Evolutionary conservation across 1,139 yeast genomes (phyloP).

Genomic region (Trichomonascaceae sp.): DNA sequence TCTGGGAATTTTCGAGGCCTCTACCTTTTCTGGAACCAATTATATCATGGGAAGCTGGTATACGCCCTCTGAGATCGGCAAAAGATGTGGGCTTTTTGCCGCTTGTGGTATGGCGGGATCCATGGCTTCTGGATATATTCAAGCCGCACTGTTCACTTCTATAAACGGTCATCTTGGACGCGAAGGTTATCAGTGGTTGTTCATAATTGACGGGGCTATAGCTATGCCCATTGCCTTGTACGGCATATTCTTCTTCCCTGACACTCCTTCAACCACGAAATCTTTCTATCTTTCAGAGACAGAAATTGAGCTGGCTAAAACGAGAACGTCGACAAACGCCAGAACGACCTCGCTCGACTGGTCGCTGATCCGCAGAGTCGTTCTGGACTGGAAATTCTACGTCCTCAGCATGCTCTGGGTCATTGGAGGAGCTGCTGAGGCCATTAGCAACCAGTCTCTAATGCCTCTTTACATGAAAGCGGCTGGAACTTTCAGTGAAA

Average conservation of each 20-base stretch:
- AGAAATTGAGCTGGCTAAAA: constrained; percentile 13
- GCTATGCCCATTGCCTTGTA: constrained; percentile 55
- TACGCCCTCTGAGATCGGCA: constrained; percentile 50
- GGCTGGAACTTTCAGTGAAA: constrained; percentile 3
- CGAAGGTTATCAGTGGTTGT: constrained; percentile 70
- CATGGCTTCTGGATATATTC: constrained; percentile 57
- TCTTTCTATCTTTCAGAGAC: constrained; percentile 16
- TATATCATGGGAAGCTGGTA: constrained; percentile 60
- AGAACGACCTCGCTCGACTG: not conserved
- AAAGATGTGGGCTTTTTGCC: constrained; percentile 58
- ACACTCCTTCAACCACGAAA: constrained; percentile 45
- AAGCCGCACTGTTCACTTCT: constrained; percentile 49
- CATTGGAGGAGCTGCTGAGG: constrained; percentile 3
- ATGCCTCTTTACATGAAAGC: constrained; percentile 9
- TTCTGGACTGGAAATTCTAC: constrained; percentile 8
- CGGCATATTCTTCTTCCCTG: constrained; percentile 61
- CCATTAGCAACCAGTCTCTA: constrained; percentile 3
- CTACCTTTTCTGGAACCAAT: constrained; percentile 54
- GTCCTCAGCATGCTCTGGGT: constrained; percentile 3
- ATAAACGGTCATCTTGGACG: constrained; percentile 46
- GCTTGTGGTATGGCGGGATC: constrained; percentile 57
- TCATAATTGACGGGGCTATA: constrained; percentile 58
- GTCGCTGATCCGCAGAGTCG: not conserved
- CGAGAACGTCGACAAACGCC: not conserved
- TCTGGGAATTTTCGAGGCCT: constrained; percentile 59